A percentile compares a stretch with the other conserved stretches of the same genome.
Evolutionary conservation across 1,284 basidiomycete species (phyloP).

Genomic region (Ganoderma boninense): DNA sequence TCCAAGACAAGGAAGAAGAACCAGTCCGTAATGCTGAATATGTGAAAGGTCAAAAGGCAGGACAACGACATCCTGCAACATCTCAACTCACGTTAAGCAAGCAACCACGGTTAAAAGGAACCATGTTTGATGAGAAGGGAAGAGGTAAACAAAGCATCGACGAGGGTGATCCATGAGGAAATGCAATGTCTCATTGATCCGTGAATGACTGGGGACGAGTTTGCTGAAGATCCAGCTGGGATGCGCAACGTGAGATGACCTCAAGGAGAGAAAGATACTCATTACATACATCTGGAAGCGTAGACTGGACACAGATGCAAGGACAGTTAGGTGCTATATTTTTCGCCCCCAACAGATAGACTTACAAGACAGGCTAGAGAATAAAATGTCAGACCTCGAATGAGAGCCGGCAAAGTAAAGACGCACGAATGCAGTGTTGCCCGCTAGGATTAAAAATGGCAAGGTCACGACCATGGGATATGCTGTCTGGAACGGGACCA

Average conservation of each 20-base stretch:
- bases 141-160: constrained; percentile 94
- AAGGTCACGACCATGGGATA: constrained; percentile 82
- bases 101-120: constrained; percentile 79
- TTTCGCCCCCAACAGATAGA: not conserved
- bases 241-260: constrained; percentile 9
- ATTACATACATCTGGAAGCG: constrained; percentile 66
- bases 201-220: constrained; percentile 65
- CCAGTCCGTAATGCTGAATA: constrained; percentile 66
- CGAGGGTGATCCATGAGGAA: constrained; percentile 98
- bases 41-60: not conserved
- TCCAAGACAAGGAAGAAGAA: constrained; percentile 91
- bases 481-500: constrained; percentile 88
- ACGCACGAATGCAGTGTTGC: constrained; percentile 92
- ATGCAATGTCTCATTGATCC: constrained; percentile 81
- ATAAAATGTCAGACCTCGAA: not conserved
- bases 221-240: constrained; percentile 80
- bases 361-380: constrained; percentile 33
- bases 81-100: constrained; percentile 66
- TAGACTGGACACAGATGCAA: constrained; percentile 48
- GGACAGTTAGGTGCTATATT: not conserved
- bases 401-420: not conserved
- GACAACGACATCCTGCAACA: not conserved
- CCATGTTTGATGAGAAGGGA: constrained; percentile 97
- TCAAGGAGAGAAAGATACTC: not conserved
- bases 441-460: constrained; percentile 83